These are phyloP conservation scores for Elongisporangium senticosum DNA, from an alignment of 352 stramenopile species.

Conservation along the genomic window DNA sequence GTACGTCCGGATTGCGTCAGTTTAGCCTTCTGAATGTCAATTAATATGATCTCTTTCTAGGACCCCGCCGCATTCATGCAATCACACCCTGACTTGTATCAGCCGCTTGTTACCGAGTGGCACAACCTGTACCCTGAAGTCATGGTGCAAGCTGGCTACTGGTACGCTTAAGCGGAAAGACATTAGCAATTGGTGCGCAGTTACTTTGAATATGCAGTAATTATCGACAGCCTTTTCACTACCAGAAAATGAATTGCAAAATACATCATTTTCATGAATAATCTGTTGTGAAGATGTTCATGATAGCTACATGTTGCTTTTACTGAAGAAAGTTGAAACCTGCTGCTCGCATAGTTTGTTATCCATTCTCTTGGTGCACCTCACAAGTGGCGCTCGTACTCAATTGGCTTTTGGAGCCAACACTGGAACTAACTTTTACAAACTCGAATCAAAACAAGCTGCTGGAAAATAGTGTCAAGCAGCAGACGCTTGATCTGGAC, in stretches of 20 bases:
- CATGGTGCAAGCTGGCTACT: slow-evolving; percentile 86
- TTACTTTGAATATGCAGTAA: background rate
- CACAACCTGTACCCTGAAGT: slow-evolving; percentile 86
- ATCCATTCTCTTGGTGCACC: too few relatives aligned
- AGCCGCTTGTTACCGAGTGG: slow-evolving; percentile 80
- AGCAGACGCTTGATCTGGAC: slow-evolving; percentile 87
- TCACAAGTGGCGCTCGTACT: slow-evolving; percentile 89
- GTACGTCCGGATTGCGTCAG: slow-evolving; percentile 12
- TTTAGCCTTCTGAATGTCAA: background rate
- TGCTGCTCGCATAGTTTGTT: too few relatives aligned
- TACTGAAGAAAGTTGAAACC: too few relatives aligned
- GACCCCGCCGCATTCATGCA: slow-evolving; percentile 75
- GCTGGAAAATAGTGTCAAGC: slow-evolving; percentile 94
- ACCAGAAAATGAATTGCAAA: background rate
- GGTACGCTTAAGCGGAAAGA: slow-evolving; percentile 33
- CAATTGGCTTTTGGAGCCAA: slow-evolving; percentile 92
- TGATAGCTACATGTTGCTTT: too few relatives aligned
- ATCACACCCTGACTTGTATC: slow-evolving; percentile 79
- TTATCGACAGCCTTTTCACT: background rate
- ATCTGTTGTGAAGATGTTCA: background rate
- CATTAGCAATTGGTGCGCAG: background rate
- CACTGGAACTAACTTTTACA: slow-evolving; percentile 94
- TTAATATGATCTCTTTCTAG: slow-evolving; percentile 8
- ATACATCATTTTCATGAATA: background rate
- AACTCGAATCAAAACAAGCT: slow-evolving; percentile 92